A percentile compares a stretch with the other conserved stretches of the same genome.
These are phyloP conservation scores for Neonothopanus nambi DNA, from an alignment of 1,284 basidiomycete species.

Conservation along the genomic window DNA sequence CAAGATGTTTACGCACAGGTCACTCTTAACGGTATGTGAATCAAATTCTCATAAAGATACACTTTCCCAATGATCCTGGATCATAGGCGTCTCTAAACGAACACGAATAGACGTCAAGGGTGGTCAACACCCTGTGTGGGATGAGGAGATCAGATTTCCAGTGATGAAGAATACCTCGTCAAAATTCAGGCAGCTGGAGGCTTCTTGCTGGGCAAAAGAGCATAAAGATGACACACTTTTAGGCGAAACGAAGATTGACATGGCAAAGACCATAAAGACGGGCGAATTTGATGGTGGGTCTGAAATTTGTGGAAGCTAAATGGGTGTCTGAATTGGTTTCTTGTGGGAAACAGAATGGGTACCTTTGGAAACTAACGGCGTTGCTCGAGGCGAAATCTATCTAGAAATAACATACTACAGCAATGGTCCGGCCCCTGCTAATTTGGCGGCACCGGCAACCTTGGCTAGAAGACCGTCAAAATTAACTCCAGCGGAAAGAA, in stretches of 20 bases:
- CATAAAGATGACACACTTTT: slow-evolving; percentile 57
- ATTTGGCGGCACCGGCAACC: slow-evolving; percentile 24
- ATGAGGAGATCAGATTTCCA: slow-evolving; percentile 66
- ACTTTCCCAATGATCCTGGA: slow-evolving; percentile 8
- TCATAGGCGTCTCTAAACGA: slow-evolving; percentile 48
- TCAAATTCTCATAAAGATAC: background rate
- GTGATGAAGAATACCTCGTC: slow-evolving; percentile 47
- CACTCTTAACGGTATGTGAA: slow-evolving; percentile 40
- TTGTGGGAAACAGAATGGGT: slow-evolving; percentile 75
- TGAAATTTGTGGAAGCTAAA: background rate
- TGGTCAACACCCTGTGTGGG: slow-evolving; percentile 78
- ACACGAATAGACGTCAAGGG: slow-evolving; percentile 68
- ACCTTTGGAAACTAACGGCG: slow-evolving; percentile 51
- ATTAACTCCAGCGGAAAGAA: slow-evolving; percentile 26
- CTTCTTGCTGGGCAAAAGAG: slow-evolving; percentile 69
- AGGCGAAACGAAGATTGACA: slow-evolving; percentile 63
- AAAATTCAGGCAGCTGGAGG: slow-evolving; percentile 56
- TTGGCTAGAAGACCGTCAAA: slow-evolving; percentile 28
- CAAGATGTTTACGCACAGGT: slow-evolving; percentile 69
- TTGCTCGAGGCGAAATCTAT: slow-evolving; percentile 68
- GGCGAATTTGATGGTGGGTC: slow-evolving; percentile 77
- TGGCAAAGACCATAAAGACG: slow-evolving; percentile 62
- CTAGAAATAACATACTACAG: slow-evolving; percentile 79
- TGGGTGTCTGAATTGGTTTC: background rate
- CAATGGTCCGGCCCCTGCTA: slow-evolving; percentile 52